Conservation (phyloP, 371 early-diverging fungal species). For the Syncephalastrum monosporum region DNA sequence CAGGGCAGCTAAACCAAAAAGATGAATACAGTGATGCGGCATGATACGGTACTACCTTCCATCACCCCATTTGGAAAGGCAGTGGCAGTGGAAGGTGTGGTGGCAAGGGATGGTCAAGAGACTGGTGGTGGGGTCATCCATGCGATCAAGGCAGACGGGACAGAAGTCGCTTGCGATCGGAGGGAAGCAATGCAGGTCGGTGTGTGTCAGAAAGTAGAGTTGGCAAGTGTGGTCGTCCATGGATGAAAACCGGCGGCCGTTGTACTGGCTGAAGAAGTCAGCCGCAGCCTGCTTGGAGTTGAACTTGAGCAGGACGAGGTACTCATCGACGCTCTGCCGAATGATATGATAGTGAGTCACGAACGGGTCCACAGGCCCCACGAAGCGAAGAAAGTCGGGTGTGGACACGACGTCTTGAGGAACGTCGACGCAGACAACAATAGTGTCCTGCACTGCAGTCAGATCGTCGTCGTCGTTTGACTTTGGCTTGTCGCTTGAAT, state of each 20-base stretch:
- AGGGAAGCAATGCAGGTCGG: not conserved
- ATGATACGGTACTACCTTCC: constrained; percentile 31
- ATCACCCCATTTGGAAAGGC: constrained; percentile 92
- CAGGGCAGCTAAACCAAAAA: constrained; percentile 67
- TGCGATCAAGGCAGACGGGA: constrained; percentile 92
- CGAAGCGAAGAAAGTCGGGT: constrained; percentile 82
- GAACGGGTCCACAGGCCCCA: constrained; percentile 59
- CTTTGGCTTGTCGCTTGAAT: too few species aligned
- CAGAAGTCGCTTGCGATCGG: constrained; percentile 64
- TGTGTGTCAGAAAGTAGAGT: not conserved
- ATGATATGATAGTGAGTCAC: constrained; percentile 30
- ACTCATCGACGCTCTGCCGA: constrained; percentile 16
- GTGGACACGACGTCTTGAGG: constrained; percentile 51
- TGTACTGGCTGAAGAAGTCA: constrained; percentile 72
- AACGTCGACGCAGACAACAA: too few species aligned
- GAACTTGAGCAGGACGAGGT: constrained; percentile 83
- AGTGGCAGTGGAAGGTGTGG: constrained; percentile 90
- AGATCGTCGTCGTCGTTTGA: too few species aligned
- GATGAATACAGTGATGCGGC: not conserved
- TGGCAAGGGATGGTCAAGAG: constrained; percentile 89
- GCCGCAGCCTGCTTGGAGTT: constrained; percentile 53
- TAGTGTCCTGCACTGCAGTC: too few species aligned
- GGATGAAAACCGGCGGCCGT: constrained; percentile 75
- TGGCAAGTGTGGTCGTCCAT: not conserved
- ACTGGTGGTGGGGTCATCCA: constrained; percentile 88